Conservation (phyloP, 2,329 filamentous ascomycete species). For the Clarireedia monteithiana region DNA sequence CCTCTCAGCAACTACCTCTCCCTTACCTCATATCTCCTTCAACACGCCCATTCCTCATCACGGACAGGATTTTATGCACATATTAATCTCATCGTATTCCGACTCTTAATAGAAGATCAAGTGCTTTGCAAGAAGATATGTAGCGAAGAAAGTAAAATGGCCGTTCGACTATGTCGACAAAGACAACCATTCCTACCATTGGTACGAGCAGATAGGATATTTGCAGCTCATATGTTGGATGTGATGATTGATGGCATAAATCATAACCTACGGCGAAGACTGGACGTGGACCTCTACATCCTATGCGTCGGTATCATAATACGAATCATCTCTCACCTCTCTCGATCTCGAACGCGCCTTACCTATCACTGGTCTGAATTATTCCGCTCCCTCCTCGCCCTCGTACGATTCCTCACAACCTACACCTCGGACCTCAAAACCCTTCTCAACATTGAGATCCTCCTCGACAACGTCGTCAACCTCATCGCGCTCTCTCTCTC, state of each 20-base stretch:
- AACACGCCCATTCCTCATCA: conserved; percentile 80
- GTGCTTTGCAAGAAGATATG: conserved; percentile 76
- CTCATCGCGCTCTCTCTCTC: conserved; percentile 78
- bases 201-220: conserved; percentile 61
- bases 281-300: conserved; percentile 80
- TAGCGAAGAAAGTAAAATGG: conserved; percentile 64
- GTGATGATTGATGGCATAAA: conserved; percentile 85
- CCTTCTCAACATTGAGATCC: conserved; percentile 59
- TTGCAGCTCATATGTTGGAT: conserved; percentile 73
- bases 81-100: conserved; percentile 75
- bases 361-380: conserved; percentile 92
- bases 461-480: conserved; percentile 74
- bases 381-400: conserved; percentile 79
- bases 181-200: conserved; percentile 77
- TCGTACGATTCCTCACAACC: conserved; percentile 83
- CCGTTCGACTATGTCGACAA: conserved; percentile 82
- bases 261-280: conserved; percentile 79
- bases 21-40: conserved; percentile 83
- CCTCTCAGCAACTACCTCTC: conserved; percentile 80
- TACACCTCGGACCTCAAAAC: conserved; percentile 72
- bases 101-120: conserved; percentile 80
- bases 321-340: conserved; percentile 76
- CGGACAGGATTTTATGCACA: conserved; percentile 78
- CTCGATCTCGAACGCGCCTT: conserved; percentile 72
- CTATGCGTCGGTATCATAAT: conserved; percentile 75